These are phyloP conservation scores for Glarea lozoyensis DNA, from an alignment of 495 filamentous ascomycete species.

Conservation along the genomic window DNA sequence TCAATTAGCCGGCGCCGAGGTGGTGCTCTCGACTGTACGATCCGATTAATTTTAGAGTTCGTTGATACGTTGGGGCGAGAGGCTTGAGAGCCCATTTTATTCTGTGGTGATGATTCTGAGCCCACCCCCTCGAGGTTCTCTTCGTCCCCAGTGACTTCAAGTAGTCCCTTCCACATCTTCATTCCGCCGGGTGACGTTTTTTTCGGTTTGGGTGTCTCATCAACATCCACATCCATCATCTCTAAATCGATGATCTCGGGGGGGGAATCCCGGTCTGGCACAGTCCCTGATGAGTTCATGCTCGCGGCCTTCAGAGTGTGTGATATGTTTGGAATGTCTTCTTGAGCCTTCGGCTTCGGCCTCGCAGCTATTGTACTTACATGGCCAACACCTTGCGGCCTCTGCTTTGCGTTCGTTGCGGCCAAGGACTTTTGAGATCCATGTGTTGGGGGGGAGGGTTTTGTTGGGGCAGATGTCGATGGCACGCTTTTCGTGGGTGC, in stretches of 20 bases:
- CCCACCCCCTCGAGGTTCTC: too few relatives aligned
- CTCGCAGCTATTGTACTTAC: constrained; percentile 9
- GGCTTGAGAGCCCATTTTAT: too few relatives aligned
- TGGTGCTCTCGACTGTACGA: too few relatives aligned
- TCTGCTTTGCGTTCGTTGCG: neutral
- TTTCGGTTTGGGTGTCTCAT: neutral
- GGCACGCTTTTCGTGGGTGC: neutral
- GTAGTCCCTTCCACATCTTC: constrained; percentile 16
- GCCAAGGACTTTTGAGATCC: neutral
- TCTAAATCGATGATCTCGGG: constrained; percentile 10
- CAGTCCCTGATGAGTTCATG: neutral
- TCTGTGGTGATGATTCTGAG: too few relatives aligned
- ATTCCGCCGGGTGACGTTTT: constrained; percentile 15
- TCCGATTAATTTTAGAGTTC: too few relatives aligned
- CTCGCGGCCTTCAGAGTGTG: constrained; percentile 2
- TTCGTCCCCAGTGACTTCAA: constrained; percentile 1
- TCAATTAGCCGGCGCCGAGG: constrained; percentile 46
- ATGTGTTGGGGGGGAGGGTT: neutral
- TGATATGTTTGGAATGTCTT: neutral
- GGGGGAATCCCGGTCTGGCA: constrained; percentile 5
- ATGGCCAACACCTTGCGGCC: neutral
- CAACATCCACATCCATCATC: constrained; percentile 15
- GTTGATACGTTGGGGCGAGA: too few relatives aligned
- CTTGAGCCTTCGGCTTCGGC: constrained; percentile 8
- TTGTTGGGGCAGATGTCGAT: neutral